Evolutionary conservation across 208 protist genomes (phyloP).

Genomic region (Acanthamoeba royreba): DNA sequence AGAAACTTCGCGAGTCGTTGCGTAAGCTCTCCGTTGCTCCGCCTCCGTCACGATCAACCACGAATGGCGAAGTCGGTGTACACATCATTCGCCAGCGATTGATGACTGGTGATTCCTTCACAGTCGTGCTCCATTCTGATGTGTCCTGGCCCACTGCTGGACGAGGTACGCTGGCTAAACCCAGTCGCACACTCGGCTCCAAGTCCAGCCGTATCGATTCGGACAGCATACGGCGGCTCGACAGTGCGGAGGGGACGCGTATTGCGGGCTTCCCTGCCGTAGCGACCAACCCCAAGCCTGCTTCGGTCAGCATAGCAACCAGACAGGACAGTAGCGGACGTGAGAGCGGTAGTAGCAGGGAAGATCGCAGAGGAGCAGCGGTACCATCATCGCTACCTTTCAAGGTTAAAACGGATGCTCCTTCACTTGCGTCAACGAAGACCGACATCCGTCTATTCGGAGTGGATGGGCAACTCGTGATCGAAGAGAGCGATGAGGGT

Average conservation of each 20-base stretch:
- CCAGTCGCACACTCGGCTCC: not conserved
- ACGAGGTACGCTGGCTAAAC: not conserved
- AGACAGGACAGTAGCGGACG: too few species aligned
- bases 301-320: too few species aligned
- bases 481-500: constrained; percentile 2
- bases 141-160: not conserved
- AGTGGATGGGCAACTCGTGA: not conserved
- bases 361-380: too few species aligned
- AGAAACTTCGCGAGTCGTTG: not conserved
- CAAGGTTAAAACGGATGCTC: not conserved
- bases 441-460: not conserved
- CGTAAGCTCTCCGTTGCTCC: not conserved
- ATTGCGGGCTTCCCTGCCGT: too few species aligned
- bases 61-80: not conserved
- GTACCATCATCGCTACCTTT: too few species aligned
- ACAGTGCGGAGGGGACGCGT: not conserved
- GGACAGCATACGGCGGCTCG: not conserved
- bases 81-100: not conserved
- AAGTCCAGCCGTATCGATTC: not conserved
- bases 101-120: not conserved
- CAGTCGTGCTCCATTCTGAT: not conserved
- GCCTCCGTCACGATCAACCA: too few species aligned
- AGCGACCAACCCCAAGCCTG: too few species aligned
- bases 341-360: too few species aligned
- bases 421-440: not conserved